These are phyloP conservation scores for Entelexis sorbosivorans DNA, from an alignment of 1,139 yeast genomes.

Conservation along the genomic window DNA sequence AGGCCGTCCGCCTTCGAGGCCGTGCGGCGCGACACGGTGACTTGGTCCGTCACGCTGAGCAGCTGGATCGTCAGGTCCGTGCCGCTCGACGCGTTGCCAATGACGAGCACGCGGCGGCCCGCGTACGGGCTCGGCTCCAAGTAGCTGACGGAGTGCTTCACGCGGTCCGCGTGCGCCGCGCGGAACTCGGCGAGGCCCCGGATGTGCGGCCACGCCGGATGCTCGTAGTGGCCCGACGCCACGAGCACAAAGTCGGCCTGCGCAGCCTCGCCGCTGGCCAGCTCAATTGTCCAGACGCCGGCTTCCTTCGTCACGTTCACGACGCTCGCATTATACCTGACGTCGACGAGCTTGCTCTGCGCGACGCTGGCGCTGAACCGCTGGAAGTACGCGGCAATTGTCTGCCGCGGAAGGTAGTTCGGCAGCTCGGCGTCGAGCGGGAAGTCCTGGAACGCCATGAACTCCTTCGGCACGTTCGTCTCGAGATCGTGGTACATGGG, in stretches of 20 bases:
- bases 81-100: conserved; percentile 56
- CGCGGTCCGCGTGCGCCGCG: conserved; percentile 13
- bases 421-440: conserved; percentile 39
- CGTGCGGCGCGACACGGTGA: conserved; percentile 16
- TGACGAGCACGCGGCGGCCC: conserved; percentile 37
- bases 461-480: conserved; percentile 48
- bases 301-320: neutral
- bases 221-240: conserved; percentile 48
- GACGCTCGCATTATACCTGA: conserved; percentile 30
- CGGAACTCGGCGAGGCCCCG: conserved; percentile 34
- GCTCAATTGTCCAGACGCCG: neutral
- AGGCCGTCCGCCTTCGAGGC: conserved; percentile 21
- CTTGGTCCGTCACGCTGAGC: conserved; percentile 12
- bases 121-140: conserved; percentile 15
- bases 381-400: conserved; percentile 41
- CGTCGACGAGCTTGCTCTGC: conserved; percentile 22
- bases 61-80: conserved; percentile 47
- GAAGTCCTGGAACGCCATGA: conserved; percentile 43
- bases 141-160: conserved; percentile 27
- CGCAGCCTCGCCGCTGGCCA: neutral
- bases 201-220: conserved; percentile 45
- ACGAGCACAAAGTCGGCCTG: conserved; percentile 46
- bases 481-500: conserved; percentile 45
- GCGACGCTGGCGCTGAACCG: conserved; percentile 36
- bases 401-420: conserved; percentile 41